These are phyloP conservation scores for Steccherinum ochraceum DNA, from an alignment of 768 basidiomycete genomes.

Conservation along the genomic window DNA sequence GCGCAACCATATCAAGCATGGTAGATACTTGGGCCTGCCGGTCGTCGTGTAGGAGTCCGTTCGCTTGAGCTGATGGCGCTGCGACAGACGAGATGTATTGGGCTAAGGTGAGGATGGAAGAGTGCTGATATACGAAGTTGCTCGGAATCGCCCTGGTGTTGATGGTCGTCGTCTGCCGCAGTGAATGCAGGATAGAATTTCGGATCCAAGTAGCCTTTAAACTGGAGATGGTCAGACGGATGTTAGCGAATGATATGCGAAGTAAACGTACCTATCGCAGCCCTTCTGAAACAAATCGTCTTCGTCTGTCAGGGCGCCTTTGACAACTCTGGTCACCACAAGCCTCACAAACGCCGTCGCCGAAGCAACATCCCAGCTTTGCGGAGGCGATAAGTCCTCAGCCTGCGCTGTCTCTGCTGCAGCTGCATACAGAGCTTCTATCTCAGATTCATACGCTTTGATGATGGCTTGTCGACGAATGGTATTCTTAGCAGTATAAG, in stretches of 20 bases:
- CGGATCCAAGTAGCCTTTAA: slow-evolving; percentile 19
- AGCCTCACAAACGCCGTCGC: slow-evolving; percentile 24
- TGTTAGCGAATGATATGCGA: neutral
- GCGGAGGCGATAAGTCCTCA: slow-evolving; percentile 19
- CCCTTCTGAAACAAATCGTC: slow-evolving; percentile 36
- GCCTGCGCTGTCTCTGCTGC: slow-evolving; percentile 26
- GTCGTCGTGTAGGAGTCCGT: neutral
- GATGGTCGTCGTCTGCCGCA: slow-evolving; percentile 17
- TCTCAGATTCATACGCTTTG: slow-evolving; percentile 32
- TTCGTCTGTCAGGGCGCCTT: slow-evolving; percentile 18
- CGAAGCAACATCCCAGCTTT: slow-evolving; percentile 17
- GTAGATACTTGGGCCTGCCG: neutral
- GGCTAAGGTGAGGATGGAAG: neutral
- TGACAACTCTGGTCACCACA: slow-evolving; percentile 28
- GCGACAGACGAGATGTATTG: slow-evolving; percentile 3
- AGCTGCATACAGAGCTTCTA: slow-evolving; percentile 27
- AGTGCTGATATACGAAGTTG: slow-evolving; percentile 3
- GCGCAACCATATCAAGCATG: slow-evolving; percentile 5
- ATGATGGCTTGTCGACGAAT: slow-evolving; percentile 31
- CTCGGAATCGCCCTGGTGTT: slow-evolving; percentile 14
- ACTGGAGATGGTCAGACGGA: neutral
- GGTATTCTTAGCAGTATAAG: slow-evolving; percentile 36
- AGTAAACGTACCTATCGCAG: slow-evolving; percentile 30
- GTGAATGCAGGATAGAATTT: slow-evolving; percentile 23
- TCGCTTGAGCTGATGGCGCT: slow-evolving; percentile 7